Percentiles rank a stretch among this genome's conserved stretches.
Evolutionary conservation across 345 rosid species (phyloP).

Genomic region (Populus deltoides): DNA sequence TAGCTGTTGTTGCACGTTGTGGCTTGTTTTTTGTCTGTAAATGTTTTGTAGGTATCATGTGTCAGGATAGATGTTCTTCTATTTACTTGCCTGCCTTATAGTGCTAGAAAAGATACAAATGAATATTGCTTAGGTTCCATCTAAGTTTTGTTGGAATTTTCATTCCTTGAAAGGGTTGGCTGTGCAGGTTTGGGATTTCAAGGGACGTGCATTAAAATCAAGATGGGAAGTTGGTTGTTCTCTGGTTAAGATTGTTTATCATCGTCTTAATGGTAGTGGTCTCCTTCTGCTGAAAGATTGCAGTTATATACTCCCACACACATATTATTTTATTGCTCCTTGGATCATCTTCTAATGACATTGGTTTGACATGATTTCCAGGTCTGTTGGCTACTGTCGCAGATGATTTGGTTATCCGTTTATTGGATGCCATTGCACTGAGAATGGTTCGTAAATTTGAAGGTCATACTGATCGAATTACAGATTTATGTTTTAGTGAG

Average conservation of each 20-base stretch:
- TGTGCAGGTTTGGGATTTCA: slow-evolving; percentile 96
- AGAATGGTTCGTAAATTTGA: slow-evolving; percentile 92
- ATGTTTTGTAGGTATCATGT: not conserved
- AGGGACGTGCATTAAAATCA: slow-evolving; percentile 58
- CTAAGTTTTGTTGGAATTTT: slow-evolving; percentile 10
- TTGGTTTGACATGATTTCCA: slow-evolving; percentile 29
- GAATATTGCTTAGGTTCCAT: not conserved
- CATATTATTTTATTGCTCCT: not conserved
- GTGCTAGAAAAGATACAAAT: not conserved
- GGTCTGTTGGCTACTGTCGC: slow-evolving; percentile 91
- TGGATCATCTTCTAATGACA: slow-evolving; percentile 12
- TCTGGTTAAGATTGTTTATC: slow-evolving; percentile 69
- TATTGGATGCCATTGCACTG: slow-evolving; percentile 70
- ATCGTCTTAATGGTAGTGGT: slow-evolving; percentile 65
- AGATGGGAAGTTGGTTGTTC: slow-evolving; percentile 79
- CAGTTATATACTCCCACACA: not conserved
- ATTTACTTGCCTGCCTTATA: not conserved
- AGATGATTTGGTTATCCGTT: slow-evolving; percentile 72
- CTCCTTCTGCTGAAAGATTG: not conserved
- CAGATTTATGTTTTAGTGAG: slow-evolving; percentile 86
- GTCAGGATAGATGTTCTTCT: not conserved
- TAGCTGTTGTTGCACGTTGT: not conserved
- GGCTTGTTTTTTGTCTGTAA: not conserved
- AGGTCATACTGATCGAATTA: slow-evolving; percentile 87
- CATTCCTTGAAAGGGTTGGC: not conserved